phyloP scores from a whole-genome alignment of 73 alveolate species.

The Paramecium pentaurelia region DNA sequence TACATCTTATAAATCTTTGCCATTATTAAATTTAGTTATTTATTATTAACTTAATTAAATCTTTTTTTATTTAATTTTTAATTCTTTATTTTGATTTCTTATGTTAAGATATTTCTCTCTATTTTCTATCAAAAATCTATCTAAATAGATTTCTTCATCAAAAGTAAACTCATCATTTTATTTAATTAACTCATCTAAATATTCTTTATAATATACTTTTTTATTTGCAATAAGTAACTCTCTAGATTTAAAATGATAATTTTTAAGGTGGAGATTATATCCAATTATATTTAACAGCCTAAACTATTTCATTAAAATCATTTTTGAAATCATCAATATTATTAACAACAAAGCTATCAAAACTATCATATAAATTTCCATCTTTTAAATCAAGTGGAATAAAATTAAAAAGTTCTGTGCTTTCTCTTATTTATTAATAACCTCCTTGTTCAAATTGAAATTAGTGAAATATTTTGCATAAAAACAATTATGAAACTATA shows the following conservation, averaged over 20 bases:
- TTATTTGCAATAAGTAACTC: slow-evolving; percentile 64
- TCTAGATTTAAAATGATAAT: slow-evolving; percentile 65
- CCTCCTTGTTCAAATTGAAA: background rate
- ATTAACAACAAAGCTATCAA: slow-evolving; percentile 63
- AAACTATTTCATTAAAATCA: slow-evolving; percentile 36
- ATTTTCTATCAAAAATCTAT: slow-evolving; percentile 70
- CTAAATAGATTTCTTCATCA: slow-evolving; percentile 75
- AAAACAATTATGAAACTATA: background rate
- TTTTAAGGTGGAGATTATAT: slow-evolving; percentile 64
- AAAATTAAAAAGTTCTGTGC: slow-evolving; percentile 59
- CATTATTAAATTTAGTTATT: background rate
- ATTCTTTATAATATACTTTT: background rate
- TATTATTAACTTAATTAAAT: slow-evolving; percentile 28
- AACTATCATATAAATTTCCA: slow-evolving; percentile 72
- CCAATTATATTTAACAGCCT: slow-evolving; percentile 64
- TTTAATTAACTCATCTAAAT: slow-evolving; percentile 48
- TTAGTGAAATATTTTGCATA: background rate
- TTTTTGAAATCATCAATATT: slow-evolving; percentile 64
- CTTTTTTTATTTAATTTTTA: slow-evolving; percentile 35
- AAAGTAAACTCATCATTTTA: slow-evolving; percentile 65
- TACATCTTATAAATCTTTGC: background rate
- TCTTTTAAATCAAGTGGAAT: slow-evolving; percentile 65
- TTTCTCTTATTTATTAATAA: background rate
- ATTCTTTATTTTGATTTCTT: slow-evolving; percentile 57
- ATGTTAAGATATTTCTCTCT: slow-evolving; percentile 30